phyloP scores from a whole-genome alignment of 1,139 yeast species.

The Geotrichum cucujoidarum region DNA sequence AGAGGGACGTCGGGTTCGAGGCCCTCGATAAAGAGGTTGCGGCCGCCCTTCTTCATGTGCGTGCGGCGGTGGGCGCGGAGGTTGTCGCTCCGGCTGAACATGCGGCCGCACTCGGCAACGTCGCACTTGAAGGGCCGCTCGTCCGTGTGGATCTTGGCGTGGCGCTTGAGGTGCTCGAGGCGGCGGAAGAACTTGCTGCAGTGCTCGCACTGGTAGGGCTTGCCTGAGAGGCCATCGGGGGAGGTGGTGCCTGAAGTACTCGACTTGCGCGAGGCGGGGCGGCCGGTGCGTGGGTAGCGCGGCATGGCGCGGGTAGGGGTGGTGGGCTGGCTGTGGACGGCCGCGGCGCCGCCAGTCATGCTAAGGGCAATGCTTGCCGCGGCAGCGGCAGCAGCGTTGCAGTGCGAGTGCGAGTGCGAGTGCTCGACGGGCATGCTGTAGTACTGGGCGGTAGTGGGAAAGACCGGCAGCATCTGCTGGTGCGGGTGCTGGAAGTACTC shows the following conservation, averaged over 20 bases:
- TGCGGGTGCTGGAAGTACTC: slow-evolving; percentile 3
- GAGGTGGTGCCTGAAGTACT: too few relatives aligned
- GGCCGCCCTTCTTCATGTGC: slow-evolving; percentile 52
- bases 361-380: slow-evolving; percentile 16
- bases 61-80: slow-evolving; percentile 73
- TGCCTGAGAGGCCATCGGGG: slow-evolving; percentile 35
- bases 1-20: slow-evolving; percentile 44
- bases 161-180: slow-evolving; percentile 89
- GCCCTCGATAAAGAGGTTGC: slow-evolving; percentile 40
- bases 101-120: slow-evolving; percentile 56
- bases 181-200: slow-evolving; percentile 80
- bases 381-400: slow-evolving; percentile 17
- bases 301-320: not conserved
- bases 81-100: slow-evolving; percentile 74
- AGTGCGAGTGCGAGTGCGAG: slow-evolving; percentile 1
- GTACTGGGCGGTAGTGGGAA: slow-evolving; percentile 6
- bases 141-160: slow-evolving; percentile 79
- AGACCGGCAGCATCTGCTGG: slow-evolving; percentile 6
- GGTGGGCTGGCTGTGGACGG: not conserved
- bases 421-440: not conserved
- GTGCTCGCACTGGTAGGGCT: slow-evolving; percentile 58
- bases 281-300: slow-evolving; percentile 1
- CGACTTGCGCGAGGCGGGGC: too few relatives aligned
- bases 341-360: slow-evolving; percentile 8
- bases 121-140: slow-evolving; percentile 85